Base-by-base conservation (phyloP, 2,329 filamentous ascomycete species). In the Pezicula rhizophila region DNA sequence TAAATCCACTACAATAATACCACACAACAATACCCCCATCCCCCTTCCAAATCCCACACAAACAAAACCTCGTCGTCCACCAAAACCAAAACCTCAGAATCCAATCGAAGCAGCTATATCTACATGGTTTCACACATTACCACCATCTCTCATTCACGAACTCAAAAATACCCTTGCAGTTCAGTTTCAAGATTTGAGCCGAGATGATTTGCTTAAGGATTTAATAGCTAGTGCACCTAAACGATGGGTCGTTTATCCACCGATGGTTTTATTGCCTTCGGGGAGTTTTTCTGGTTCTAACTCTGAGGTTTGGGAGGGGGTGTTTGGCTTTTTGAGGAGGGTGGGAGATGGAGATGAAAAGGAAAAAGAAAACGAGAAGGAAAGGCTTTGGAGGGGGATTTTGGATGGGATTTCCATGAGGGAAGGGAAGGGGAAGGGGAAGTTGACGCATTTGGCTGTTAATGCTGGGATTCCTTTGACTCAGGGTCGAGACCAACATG, bases 381-480 rank as follows among this genome's bases (percentile, higher is more conserved):
- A 23, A 7, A 23, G 23, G 23, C 23, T 23, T 23, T 23, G 23
- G 23, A 23, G 23, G 3, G 23, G 23, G 23, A 23, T 23, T 7
- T 23, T 23, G 23, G 5, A 23, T 23, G 23, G 6, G 23, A 23
- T 23, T 23, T 23, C 23, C 6, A 23, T 23, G 23, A 23, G 23
- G 23, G 23, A 23, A 23, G 23, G 64, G 7, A 68, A 69, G 15
- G 62, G 66, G 1, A 53, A 46, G 15, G 63, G 66, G 1, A 53
- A 45, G 0, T 59, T 82, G 39, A 83, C 79, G 0, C 77, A 82
- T 47, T 68, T 84, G 1, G 80, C 80, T 8, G 66, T 79, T 39
- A 84, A 83, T 57, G 76, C 80, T 52, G 78, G 79, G 0, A 85
- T 85, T 43, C 81, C 81, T 0, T 64, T 75, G 2, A 69, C 68